These are phyloP conservation scores for Typha latifolia DNA, from an alignment of 176 grass and related monocot genomes.

Conservation along the genomic window DNA sequence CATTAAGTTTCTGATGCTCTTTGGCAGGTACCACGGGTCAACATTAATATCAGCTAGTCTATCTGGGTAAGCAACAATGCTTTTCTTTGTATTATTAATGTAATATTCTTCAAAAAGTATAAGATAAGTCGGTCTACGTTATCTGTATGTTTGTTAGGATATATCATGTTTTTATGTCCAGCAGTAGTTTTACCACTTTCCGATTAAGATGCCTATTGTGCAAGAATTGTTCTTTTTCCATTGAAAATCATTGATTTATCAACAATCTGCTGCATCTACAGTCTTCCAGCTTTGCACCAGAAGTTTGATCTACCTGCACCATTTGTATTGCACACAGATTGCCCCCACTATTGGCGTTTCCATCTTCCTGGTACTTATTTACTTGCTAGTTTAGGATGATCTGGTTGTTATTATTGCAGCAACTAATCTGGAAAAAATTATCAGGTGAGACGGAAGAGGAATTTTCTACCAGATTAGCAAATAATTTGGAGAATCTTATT, in stretches of 20 bases:
- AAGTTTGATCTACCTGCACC: conserved; percentile 96
- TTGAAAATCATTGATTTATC: neutral
- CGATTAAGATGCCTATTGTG: too few species aligned
- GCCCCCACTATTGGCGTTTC: conserved; percentile 87
- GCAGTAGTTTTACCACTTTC: too few species aligned
- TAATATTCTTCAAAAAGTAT: neutral
- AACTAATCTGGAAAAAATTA: neutral
- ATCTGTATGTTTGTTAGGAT: too few species aligned
- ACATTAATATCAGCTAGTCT: conserved; percentile 88
- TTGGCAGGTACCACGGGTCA: conserved; percentile 89
- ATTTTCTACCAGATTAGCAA: conserved; percentile 75
- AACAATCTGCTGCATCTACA: conserved; percentile 31
- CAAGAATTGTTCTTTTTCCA: too few species aligned
- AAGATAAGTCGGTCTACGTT: too few species aligned
- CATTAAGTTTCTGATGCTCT: neutral
- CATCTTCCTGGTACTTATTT: conserved; percentile 69
- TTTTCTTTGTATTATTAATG: neutral
- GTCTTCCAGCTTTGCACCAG: conserved; percentile 88
- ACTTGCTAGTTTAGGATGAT: neutral
- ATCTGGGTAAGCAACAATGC: conserved; percentile 44
- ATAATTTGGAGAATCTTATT: conserved; percentile 94
- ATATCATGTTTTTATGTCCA: too few species aligned
- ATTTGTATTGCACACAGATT: conserved; percentile 94
- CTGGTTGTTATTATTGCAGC: neutral
- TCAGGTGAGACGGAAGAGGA: conserved; percentile 92